phyloP scores from a whole-genome alignment of 139 green algal genomes.

The Chlorella sorokiniana region DNA sequence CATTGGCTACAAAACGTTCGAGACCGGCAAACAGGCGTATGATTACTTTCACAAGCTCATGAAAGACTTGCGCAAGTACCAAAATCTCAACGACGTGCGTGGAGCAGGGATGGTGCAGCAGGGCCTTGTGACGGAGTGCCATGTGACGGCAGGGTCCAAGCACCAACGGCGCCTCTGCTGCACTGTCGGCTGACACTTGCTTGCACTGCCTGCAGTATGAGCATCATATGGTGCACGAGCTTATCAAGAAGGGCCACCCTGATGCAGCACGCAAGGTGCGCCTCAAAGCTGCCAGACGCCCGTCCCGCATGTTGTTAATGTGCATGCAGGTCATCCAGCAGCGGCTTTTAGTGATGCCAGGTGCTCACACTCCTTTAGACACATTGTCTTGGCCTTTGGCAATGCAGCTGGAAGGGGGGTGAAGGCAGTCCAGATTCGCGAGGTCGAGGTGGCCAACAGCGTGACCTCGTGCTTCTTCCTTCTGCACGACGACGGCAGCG shows the following conservation, averaged over 20 bases:
- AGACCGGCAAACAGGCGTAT: constrained; percentile 22
- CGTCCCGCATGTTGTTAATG: not conserved
- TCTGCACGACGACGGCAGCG: constrained; percentile 61
- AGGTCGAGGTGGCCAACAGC: constrained; percentile 16
- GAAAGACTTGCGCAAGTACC: constrained; percentile 28
- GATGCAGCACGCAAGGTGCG: constrained; percentile 61
- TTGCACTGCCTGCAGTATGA: constrained; percentile 64
- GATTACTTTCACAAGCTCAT: constrained; percentile 61
- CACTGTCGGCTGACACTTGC: too few relatives aligned
- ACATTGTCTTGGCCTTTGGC: too few relatives aligned
- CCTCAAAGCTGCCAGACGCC: not conserved
- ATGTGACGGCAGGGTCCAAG: not conserved
- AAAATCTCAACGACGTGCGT: constrained; percentile 72
- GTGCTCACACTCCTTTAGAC: too few relatives aligned
- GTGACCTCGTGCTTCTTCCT: constrained; percentile 60
- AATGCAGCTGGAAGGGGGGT: constrained; percentile 56
- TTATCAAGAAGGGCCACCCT: constrained; percentile 73
- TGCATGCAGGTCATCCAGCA: too few relatives aligned
- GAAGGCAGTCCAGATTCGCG: constrained; percentile 58
- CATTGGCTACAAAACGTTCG: constrained; percentile 68
- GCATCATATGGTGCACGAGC: constrained; percentile 63
- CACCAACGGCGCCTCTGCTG: not conserved
- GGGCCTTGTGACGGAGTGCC: not conserved
- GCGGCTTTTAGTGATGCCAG: too few relatives aligned
- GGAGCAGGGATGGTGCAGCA: not conserved